These are phyloP conservation scores for Eryngium alpinum DNA, from an alignment of 140 eudicot species.

Conservation along the genomic window DNA sequence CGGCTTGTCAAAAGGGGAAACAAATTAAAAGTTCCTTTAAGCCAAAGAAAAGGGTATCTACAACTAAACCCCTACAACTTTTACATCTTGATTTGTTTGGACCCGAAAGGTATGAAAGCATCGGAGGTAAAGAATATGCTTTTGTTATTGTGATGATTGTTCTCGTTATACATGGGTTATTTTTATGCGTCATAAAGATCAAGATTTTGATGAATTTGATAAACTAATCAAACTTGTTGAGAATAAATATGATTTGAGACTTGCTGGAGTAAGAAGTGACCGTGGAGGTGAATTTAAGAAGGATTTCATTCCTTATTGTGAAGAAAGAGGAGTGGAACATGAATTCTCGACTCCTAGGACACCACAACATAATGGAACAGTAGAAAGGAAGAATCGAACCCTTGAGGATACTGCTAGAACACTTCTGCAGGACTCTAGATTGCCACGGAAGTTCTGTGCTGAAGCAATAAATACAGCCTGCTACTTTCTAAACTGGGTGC, in stretches of 20 bases:
- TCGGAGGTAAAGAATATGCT: too few relatives aligned
- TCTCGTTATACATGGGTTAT: too few relatives aligned
- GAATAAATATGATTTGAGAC: not conserved
- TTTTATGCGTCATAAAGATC: not conserved
- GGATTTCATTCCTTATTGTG: too few relatives aligned
- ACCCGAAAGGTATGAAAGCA: too few relatives aligned
- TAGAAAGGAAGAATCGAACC: not conserved
- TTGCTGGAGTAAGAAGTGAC: not conserved
- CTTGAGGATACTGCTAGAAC: not conserved
- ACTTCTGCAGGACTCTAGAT: not conserved
- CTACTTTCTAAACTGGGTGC: not conserved
- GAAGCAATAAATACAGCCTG: not conserved
- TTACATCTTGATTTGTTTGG: too few relatives aligned
- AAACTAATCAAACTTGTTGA: not conserved
- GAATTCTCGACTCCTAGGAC: not conserved
- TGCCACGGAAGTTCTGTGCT: not conserved
- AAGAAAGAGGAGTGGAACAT: not conserved
- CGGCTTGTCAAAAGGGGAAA: too few relatives aligned
- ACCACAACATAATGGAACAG: not conserved
- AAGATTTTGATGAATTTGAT: not conserved
- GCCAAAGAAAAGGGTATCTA: too few relatives aligned
- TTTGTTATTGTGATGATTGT: too few relatives aligned
- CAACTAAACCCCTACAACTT: too few relatives aligned
- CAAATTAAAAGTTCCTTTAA: too few relatives aligned
- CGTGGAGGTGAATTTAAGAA: not conserved